Evolutionary conservation across 2,329 filamentous ascomycete species (phyloP).

Genomic region (Penicillium sp.): DNA sequence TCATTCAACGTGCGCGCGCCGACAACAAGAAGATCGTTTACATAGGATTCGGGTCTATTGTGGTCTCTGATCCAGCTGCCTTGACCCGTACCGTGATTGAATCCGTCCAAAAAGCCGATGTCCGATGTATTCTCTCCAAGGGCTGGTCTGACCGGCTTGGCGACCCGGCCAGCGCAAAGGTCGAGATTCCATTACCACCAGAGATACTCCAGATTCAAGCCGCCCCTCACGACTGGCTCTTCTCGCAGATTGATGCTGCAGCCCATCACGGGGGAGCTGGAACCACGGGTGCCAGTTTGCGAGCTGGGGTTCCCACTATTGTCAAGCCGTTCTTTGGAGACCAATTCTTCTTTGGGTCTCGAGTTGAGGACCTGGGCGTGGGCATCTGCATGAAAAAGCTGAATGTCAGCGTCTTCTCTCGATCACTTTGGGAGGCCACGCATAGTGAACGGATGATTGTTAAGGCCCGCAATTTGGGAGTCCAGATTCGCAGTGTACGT

Average conservation of each 20-base stretch:
- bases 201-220: conserved; percentile 85
- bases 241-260: conserved; percentile 85
- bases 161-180: conserved; percentile 52
- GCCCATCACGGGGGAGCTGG: conserved; percentile 92
- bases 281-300: conserved; percentile 86
- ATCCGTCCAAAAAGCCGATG: conserved; percentile 82
- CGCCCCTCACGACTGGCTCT: conserved; percentile 95
- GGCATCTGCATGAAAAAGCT: conserved; percentile 84
- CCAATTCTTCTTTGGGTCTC: conserved; percentile 88
- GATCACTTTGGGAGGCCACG: conserved; percentile 85
- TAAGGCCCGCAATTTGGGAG: conserved; percentile 74
- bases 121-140: conserved; percentile 90
- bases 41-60: conserved; percentile 93
- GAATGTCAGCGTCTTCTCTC: conserved; percentile 76
- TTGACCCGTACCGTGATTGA: conserved; percentile 91
- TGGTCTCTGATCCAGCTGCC: conserved; percentile 80
- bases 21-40: conserved; percentile 93
- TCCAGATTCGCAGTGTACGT: conserved; percentile 77
- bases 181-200: conserved; percentile 64
- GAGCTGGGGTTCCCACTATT: conserved; percentile 87
- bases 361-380: conserved; percentile 89
- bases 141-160: conserved; percentile 87
- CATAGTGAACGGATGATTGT: conserved; percentile 85
- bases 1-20: conserved; percentile 73
- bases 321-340: conserved; percentile 97